phyloP scores from a whole-genome alignment of 371 early-diverging fungal genomes.

The Synchytrium microbalum region DNA sequence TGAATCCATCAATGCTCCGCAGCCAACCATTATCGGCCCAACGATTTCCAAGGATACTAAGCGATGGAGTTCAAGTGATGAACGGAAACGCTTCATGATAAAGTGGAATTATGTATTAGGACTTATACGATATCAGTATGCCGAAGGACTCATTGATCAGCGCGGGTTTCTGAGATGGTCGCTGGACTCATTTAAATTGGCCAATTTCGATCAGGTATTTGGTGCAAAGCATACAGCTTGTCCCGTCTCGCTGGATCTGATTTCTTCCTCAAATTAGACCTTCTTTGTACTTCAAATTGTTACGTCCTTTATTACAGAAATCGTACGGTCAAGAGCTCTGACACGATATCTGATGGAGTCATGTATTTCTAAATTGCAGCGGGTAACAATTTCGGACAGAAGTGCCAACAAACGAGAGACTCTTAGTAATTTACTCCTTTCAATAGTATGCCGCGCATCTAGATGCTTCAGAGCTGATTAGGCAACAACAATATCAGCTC shows the following conservation, averaged over 20 bases:
- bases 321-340: conserved; percentile 55
- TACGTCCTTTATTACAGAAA: conserved; percentile 58
- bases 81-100: conserved; percentile 45
- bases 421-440: too few species aligned
- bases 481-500: not conserved
- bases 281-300: conserved; percentile 50
- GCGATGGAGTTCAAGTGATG: conserved; percentile 45
- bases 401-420: too few species aligned
- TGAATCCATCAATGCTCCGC: not conserved
- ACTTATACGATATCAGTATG: conserved; percentile 61
- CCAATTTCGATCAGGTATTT: conserved; percentile 50
- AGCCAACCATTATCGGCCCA: not conserved
- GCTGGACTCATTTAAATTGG: conserved; percentile 41
- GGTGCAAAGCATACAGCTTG: too few species aligned
- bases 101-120: conserved; percentile 44
- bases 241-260: not conserved
- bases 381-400: conserved; percentile 41
- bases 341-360: conserved; percentile 58
- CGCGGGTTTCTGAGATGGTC: conserved; percentile 55
- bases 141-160: conserved; percentile 64
- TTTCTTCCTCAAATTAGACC: not conserved
- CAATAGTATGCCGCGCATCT: too few species aligned
- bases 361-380: conserved; percentile 44
- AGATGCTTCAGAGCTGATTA: not conserved
- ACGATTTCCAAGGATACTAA: conserved; percentile 9